Percentiles rank a stretch among this genome's conserved stretches.
Conservation (phyloP, 2,329 filamentous ascomycete species). For the Diaporthe sp. region DNA sequence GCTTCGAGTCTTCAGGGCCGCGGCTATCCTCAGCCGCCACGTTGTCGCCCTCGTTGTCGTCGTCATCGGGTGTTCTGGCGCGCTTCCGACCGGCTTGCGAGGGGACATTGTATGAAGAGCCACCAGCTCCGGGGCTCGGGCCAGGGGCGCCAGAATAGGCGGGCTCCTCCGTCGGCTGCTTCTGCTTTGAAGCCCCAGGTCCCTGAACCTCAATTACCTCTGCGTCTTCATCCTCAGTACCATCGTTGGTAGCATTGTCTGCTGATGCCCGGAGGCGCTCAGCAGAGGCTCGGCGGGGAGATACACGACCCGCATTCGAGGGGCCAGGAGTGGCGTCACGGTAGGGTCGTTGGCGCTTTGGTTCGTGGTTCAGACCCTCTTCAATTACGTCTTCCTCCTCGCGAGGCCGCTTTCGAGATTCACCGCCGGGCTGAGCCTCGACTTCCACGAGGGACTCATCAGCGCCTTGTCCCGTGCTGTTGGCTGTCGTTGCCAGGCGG, state of each 20-base stretch:
- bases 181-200: background rate
- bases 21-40: background rate
- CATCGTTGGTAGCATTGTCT: background rate
- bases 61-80: background rate
- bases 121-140: background rate
- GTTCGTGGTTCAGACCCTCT: background rate
- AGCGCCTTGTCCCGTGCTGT: too few relatives aligned
- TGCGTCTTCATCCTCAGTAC: background rate
- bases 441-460: fast-evolving
- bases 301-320: background rate
- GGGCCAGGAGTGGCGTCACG: background rate
- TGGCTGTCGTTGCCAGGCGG: background rate
- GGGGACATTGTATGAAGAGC: background rate
- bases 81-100: background rate
- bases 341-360: background rate
- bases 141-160: too few relatives aligned
- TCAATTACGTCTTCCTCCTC: background rate
- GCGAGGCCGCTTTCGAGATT: background rate
- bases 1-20: background rate
- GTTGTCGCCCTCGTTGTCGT: background rate
- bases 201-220: background rate
- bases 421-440: background rate
- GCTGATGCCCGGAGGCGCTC: background rate
- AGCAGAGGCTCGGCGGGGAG: background rate
- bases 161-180: background rate